Conservation (phyloP, 805 yeast species). For the Kodamaea nitidulidarum region DNA sequence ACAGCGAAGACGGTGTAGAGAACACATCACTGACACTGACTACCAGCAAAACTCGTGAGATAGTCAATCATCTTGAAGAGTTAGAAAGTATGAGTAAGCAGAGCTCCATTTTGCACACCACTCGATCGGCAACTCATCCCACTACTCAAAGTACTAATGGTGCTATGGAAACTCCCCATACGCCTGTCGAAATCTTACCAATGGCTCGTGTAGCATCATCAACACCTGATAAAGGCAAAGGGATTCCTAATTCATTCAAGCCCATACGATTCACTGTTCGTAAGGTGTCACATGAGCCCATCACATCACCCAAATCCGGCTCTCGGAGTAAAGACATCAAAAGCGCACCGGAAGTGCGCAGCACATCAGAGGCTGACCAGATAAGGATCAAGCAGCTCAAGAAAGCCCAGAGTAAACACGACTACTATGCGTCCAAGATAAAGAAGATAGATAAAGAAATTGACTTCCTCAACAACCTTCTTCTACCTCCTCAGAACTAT, state of each 20-base stretch:
- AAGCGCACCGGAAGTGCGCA: background rate
- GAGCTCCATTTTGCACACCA: background rate
- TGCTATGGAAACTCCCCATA: too few relatives aligned
- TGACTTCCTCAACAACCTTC: slow-evolving; percentile 31
- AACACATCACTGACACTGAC: background rate
- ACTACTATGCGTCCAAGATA: slow-evolving; percentile 28
- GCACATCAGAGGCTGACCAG: slow-evolving; percentile 2
- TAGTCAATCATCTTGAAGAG: slow-evolving; percentile 6
- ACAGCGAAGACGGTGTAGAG: background rate
- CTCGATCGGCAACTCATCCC: background rate
- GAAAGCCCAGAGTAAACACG: slow-evolving; percentile 32
- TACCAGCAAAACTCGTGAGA: slow-evolving; percentile 3
- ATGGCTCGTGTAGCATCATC: too few relatives aligned
- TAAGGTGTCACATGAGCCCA: slow-evolving; percentile 28
- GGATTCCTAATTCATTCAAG: slow-evolving; percentile 15
- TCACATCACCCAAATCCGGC: slow-evolving; percentile 10
- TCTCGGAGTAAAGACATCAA: slow-evolving; percentile 2
- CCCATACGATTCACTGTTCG: slow-evolving; percentile 33
- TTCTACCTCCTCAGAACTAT: slow-evolving; percentile 40
- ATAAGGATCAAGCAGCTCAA: slow-evolving; percentile 11
- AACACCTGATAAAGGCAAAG: too few relatives aligned
- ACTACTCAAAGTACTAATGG: too few relatives aligned
- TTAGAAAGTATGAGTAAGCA: slow-evolving; percentile 2
- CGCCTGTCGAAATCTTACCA: too few relatives aligned
- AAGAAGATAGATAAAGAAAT: slow-evolving; percentile 39